Evolutionary conservation across 495 filamentous ascomycete genomes (phyloP).

Genomic region (Tuber calosporum): DNA sequence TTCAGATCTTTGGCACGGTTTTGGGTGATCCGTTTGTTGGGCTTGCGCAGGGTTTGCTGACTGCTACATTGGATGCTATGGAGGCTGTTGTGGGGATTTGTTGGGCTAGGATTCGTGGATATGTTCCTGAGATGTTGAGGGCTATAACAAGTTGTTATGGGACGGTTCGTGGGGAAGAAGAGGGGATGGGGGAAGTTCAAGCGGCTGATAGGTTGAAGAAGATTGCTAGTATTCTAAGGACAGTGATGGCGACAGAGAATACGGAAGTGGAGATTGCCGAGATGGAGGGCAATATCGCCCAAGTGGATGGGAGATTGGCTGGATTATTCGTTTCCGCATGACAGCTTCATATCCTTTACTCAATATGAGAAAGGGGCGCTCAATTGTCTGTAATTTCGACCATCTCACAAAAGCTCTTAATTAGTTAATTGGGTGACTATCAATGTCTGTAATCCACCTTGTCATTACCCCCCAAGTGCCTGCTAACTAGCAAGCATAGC

Average conservation of each 20-base stretch:
- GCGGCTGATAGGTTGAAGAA: conserved; percentile 14
- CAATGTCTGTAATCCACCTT: neutral
- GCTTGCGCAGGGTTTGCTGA: conserved; percentile 51
- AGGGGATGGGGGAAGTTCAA: conserved; percentile 7
- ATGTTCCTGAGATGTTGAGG: conserved; percentile 63
- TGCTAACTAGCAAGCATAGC: neutral
- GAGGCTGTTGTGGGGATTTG: conserved; percentile 56
- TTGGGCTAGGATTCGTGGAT: conserved; percentile 64
- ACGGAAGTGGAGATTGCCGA: conserved; percentile 1
- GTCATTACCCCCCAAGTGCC: neutral
- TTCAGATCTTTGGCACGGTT: conserved; percentile 60
- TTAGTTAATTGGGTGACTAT: neutral
- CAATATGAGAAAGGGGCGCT: neutral
- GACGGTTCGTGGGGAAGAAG: conserved; percentile 49
- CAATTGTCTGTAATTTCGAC: neutral
- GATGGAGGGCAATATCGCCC: conserved; percentile 14
- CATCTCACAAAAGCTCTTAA: neutral
- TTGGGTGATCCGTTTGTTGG: conserved; percentile 65
- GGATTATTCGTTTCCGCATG: conserved; percentile 15
- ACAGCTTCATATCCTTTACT: neutral
- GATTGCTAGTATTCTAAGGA: conserved; percentile 17
- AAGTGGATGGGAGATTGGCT: conserved; percentile 12
- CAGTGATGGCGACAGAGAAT: conserved; percentile 15
- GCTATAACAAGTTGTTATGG: conserved; percentile 62
- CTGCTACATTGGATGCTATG: conserved; percentile 50